Base-by-base conservation (phyloP, 164 flowering plant genomes). In the Pachysandra terminalis region DNA sequence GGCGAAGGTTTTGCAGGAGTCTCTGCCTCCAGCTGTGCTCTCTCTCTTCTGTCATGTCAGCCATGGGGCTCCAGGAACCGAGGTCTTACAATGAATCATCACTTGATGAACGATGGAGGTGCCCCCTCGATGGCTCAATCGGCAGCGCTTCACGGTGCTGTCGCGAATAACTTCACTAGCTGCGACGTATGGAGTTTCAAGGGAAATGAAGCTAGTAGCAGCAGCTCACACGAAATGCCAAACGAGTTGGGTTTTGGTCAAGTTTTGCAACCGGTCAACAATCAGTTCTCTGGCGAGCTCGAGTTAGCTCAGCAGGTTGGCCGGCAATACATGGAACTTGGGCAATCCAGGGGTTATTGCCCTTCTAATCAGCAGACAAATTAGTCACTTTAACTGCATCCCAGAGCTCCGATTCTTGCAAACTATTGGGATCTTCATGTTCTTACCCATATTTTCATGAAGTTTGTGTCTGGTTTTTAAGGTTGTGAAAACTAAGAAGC, bases 31-130 rank as follows among this genome's bases (percentile, higher is more conserved):
- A 74, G 78, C 82, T 77, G 98, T 93, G 98, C 97, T 93, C 98
- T 90, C 97, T 89, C 98, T 93, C 98, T 93, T 93, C 98, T 93
- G 97, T 89, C 98, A 89, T 83, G 75, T 73, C 87, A 85, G 68
- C 79, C 82, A 63, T 87, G 90, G 90, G 82, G 73, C 81, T 79
- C 84, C 32, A 77, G 84, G 81, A 81, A 67, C 71, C 81, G 68
- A 55, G 74, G 68, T 71, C 69, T 74, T 40, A 76, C 68, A 52
- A 63, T 64, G 52, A 78, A 73, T 35, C n/a, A n/a, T n/a, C 65
- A 67, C 78, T 65, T 75, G 19, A 65, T 79, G 74, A 73, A 79
- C 51, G 64, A 70, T 15, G 76, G 74, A 52, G 79, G 74, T 15
- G 52, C 74, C n/a, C n/a, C n/a, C 22, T 51, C 78, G 52, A 51